Evolutionary conservation across 768 basidiomycete genomes (phyloP).

Genomic region (Mycena maculata): DNA sequence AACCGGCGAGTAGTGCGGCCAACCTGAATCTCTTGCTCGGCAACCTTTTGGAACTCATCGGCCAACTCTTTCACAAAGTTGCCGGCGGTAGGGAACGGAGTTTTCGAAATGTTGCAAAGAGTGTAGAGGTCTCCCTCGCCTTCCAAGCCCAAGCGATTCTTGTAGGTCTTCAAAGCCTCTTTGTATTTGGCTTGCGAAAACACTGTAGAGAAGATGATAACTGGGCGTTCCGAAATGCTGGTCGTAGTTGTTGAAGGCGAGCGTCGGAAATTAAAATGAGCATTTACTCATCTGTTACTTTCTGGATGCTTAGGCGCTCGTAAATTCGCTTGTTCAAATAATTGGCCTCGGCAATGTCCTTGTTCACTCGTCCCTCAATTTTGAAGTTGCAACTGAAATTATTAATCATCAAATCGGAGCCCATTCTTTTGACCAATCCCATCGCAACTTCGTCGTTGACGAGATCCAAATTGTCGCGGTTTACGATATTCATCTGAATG

Average conservation of each 20-base stretch:
- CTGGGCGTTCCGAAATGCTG: constrained; percentile 33
- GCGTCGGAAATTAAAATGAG: too few species aligned
- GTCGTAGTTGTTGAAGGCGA: too few species aligned
- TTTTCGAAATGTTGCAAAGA: constrained; percentile 54
- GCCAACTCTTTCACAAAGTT: constrained; percentile 46
- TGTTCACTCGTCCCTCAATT: constrained; percentile 46
- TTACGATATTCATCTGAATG: constrained; percentile 48
- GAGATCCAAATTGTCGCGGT: constrained; percentile 43
- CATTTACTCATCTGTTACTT: too few species aligned
- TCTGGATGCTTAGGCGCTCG: constrained; percentile 52
- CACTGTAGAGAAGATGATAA: constrained; percentile 39
- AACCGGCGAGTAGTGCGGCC: constrained; percentile 35
- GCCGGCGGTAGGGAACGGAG: constrained; percentile 49
- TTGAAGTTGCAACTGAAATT: constrained; percentile 58
- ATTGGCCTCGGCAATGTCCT: constrained; percentile 55
- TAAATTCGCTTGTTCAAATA: constrained; percentile 53
- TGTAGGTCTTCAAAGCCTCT: constrained; percentile 52
- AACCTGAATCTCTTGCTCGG: constrained; percentile 51
- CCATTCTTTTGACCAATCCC: constrained; percentile 41
- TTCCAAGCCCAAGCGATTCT: constrained; percentile 49
- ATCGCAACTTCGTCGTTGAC: constrained; percentile 39
- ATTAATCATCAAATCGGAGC: constrained; percentile 58
- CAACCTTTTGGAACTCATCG: constrained; percentile 45
- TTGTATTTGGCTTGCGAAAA: too few species aligned
- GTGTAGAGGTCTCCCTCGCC: constrained; percentile 46